Base-by-base conservation (phyloP, 2,329 filamentous ascomycete genomes). In the Ceratocystis cubensis region DNA sequence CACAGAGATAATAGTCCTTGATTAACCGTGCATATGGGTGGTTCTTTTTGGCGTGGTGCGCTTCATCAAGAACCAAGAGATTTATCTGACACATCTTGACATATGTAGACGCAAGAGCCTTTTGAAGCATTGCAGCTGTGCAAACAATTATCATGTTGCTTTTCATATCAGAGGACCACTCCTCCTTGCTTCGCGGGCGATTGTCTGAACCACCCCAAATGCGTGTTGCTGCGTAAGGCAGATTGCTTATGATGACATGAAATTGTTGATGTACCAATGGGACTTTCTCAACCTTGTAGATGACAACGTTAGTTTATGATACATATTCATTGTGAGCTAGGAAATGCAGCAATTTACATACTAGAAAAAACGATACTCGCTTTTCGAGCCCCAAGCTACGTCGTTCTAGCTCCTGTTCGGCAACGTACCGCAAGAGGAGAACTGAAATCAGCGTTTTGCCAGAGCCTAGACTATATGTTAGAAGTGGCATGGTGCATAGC, bases 401-500 rank as follows among this genome's bases (percentile, higher is more conserved):
- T 69, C 84, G 78, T 69, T 89, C 85, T 1, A 96, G 76, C 74
- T 99, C 94, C 68, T 87, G 79, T 48, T 91, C 84, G 37, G 97
- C 81, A 8, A 84, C 81, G 73, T 95, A 84, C 48, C 86, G 84
- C 28, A 97, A 81, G 4, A 99, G 80, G 2, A 97, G 81, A 0
- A 90, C 91, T 0, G 94, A 92, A 71, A 99, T 96, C n/a, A 96
- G 79, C 0, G 94, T 99, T 76, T 99, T 99, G 1, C 94, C 94
- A 2, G 91, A 91, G 13, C 94, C 88, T 87, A 67, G 0, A 17
- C 17, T 8, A 63, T 2, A 57, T 10, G n/a, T 59, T 63, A 22
- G 50, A n/a, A 30, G 70, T 63, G 71, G 71, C 57, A 22, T n/a
- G 69, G 8, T 67, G 61, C 44, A n/a, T 20, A 7, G 30, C 30